Conservation (phyloP, 768 basidiomycete species). For the Pisolithus sp. region DNA sequence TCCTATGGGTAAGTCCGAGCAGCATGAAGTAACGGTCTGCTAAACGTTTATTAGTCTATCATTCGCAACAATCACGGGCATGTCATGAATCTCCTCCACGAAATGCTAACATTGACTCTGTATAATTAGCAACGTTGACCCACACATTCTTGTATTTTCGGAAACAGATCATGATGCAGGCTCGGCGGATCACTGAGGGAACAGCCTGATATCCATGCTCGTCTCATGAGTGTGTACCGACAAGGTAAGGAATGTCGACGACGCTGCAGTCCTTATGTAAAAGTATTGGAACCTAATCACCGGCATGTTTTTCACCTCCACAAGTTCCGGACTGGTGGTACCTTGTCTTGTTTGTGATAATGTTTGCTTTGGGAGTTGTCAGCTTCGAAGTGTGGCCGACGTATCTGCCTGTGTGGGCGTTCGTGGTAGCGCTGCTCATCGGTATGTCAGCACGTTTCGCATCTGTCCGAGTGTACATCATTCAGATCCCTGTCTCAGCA, state of each 20-base stretch:
- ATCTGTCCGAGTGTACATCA: background rate
- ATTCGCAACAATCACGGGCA: conserved; percentile 77
- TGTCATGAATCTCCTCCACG: background rate
- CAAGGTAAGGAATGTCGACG: conserved; percentile 56
- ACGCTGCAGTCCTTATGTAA: too few relatives aligned
- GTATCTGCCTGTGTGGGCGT: conserved; percentile 38
- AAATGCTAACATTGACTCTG: background rate
- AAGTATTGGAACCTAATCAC: too few relatives aligned
- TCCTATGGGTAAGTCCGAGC: conserved; percentile 24
- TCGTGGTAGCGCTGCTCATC: conserved; percentile 36
- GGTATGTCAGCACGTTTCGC: conserved; percentile 15
- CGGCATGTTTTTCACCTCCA: background rate
- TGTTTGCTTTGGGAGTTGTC: conserved; percentile 60
- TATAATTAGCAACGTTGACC: conserved; percentile 44
- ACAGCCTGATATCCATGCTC: conserved; percentile 68
- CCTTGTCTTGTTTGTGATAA: conserved; percentile 54
- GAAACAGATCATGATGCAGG: conserved; percentile 70
- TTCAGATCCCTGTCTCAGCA: conserved; percentile 18
- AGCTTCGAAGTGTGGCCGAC: conserved; percentile 63
- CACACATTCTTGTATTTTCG: conserved; percentile 74
- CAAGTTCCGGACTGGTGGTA: conserved; percentile 88
- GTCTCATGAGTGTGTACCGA: conserved; percentile 51
- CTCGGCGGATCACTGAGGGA: conserved; percentile 66
- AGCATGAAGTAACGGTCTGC: background rate
- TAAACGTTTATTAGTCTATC: conserved; percentile 72